Percentiles rank a stretch among this genome's conserved stretches.
Evolutionary conservation across 129 eudicot genomes (phyloP).

Genomic region (Cynara cardunculus): DNA sequence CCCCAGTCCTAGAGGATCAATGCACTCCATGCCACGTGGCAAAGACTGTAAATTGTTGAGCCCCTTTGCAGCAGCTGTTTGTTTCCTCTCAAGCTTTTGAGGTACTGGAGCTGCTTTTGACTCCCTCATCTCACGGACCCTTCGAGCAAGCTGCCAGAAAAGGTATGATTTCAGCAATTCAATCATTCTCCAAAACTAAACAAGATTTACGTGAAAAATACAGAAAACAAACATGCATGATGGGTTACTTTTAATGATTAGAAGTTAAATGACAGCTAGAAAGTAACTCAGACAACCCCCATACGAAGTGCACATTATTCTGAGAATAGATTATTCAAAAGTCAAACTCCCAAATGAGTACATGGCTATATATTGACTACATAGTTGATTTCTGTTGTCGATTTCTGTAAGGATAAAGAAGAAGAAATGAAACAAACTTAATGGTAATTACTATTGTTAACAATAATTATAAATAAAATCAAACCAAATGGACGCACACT

Average conservation of each 20-base stretch:
- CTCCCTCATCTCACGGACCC: constrained; percentile 97
- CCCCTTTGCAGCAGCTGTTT: constrained; percentile 46
- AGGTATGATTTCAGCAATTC: neutral
- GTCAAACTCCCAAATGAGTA: neutral
- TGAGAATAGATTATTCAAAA: neutral
- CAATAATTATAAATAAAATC: neutral
- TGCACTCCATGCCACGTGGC: constrained; percentile 93
- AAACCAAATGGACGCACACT: neutral
- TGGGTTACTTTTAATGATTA: neutral
- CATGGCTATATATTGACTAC: neutral
- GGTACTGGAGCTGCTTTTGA: constrained; percentile 51
- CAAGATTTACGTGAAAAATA: neutral
- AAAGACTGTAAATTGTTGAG: constrained; percentile 65
- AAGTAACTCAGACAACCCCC: neutral
- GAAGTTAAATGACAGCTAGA: neutral
- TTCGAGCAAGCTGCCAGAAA: constrained; percentile 64
- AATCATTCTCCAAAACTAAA: neutral
- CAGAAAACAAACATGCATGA: neutral
- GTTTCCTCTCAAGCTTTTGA: constrained; percentile 48
- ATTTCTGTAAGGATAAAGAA: neutral
- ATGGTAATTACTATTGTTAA: neutral
- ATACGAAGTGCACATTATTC: neutral
- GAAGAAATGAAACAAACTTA: neutral
- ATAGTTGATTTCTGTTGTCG: neutral
- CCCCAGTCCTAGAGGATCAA: constrained; percentile 96